These are phyloP conservation scores for Lonicera japonica DNA, from an alignment of 129 eudicot species.

Conservation along the genomic window DNA sequence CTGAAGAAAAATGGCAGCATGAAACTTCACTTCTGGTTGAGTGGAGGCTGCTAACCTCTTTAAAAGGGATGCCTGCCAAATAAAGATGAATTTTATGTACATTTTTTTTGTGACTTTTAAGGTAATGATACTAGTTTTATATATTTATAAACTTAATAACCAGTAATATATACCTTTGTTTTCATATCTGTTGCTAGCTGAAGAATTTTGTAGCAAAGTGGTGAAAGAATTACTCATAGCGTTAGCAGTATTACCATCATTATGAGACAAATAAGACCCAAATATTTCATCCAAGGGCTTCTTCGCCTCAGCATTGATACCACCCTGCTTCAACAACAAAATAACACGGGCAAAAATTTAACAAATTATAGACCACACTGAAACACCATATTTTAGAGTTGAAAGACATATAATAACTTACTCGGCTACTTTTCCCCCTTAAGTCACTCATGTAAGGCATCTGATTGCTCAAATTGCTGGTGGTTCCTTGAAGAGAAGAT, in stretches of 20 bases:
- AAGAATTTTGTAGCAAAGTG: background rate
- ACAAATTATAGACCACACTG: no score
- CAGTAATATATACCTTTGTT: background rate
- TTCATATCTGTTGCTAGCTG: background rate
- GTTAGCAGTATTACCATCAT: background rate
- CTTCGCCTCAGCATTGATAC: background rate
- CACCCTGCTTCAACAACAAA: slow-evolving; percentile 3
- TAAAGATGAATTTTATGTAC: background rate
- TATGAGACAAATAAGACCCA: background rate
- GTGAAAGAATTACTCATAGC: background rate
- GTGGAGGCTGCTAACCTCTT: slow-evolving; percentile 13
- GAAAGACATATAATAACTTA: no score
- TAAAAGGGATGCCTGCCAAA: slow-evolving; percentile 9
- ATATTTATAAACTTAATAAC: no score
- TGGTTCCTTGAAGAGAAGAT: no score
- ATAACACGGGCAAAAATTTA: background rate
- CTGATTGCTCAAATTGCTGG: no score
- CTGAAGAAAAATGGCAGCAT: slow-evolving; percentile 26
- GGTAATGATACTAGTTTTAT: no score
- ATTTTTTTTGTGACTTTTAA: no score
- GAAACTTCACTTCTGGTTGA: slow-evolving; percentile 18
- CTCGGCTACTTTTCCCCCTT: no score
- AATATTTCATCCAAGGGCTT: background rate
- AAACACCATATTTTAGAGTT: no score
- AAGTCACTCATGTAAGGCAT: no score